These are phyloP conservation scores for Sugiyamaella sp. DNA, from an alignment of 1,139 yeast genomes.

Conservation along the genomic window DNA sequence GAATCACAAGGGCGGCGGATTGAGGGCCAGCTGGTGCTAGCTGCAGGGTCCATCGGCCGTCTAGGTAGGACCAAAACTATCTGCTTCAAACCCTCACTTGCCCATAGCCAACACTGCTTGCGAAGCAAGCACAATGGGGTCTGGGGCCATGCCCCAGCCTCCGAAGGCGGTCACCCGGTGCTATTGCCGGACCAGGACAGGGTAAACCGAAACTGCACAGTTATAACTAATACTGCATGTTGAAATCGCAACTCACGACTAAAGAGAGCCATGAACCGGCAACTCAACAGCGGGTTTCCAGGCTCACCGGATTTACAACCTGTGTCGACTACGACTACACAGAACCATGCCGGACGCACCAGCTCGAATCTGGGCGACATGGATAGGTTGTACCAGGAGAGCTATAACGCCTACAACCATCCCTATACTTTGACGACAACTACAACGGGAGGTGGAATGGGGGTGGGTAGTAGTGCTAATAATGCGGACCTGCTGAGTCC, in stretches of 20 bases:
- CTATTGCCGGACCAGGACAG: too few relatives aligned
- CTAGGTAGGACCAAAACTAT: too few relatives aligned
- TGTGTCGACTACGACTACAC: constrained; percentile 4
- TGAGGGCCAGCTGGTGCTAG: too few relatives aligned
- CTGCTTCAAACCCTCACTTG: too few relatives aligned
- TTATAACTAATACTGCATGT: too few relatives aligned
- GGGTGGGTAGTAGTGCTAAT: background rate
- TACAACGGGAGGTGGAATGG: constrained; percentile 8
- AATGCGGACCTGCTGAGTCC: background rate
- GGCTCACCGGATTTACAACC: constrained; percentile 12
- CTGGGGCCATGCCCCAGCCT: too few relatives aligned
- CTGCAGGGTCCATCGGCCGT: too few relatives aligned
- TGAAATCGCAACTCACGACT: background rate
- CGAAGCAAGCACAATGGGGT: too few relatives aligned
- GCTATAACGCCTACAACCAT: constrained; percentile 9
- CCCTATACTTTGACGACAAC: constrained; percentile 8
- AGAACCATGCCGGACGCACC: background rate
- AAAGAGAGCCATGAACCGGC: constrained; percentile 7
- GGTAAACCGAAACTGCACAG: too few relatives aligned
- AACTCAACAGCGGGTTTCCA: background rate
- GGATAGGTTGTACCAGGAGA: constrained; percentile 10
- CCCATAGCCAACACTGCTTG: too few relatives aligned
- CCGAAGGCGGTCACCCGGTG: too few relatives aligned
- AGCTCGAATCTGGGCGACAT: constrained; percentile 5
- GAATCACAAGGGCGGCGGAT: too few relatives aligned